Evolutionary conservation across 2,329 filamentous ascomycete genomes (phyloP).

Genomic region (Penicillium occitanis): DNA sequence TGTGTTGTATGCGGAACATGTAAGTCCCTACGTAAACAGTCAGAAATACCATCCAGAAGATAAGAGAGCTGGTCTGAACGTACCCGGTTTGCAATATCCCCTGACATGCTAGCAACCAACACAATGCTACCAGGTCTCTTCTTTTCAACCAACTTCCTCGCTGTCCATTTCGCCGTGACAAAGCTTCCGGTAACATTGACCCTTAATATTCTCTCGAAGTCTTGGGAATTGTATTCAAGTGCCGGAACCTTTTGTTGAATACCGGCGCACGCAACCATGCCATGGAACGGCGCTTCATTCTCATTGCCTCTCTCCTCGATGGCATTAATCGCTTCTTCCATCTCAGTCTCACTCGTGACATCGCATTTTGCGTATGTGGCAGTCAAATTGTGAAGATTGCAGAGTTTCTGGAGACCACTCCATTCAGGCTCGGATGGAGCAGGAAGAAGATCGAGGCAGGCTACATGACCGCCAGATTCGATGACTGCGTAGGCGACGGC

Average conservation of each 20-base stretch:
- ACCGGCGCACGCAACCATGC: conserved; percentile 70
- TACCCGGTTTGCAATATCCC: conserved; percentile 57
- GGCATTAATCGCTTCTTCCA: conserved; percentile 37
- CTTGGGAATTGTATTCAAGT: conserved; percentile 69
- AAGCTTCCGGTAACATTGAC: conserved; percentile 62
- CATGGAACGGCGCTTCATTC: conserved; percentile 36
- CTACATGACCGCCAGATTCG: conserved; percentile 53
- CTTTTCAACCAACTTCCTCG: conserved; percentile 62
- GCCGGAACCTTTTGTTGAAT: conserved; percentile 79
- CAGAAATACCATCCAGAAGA: background rate
- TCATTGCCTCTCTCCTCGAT: conserved; percentile 32
- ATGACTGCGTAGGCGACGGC: conserved; percentile 51
- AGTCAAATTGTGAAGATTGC: conserved; percentile 35
- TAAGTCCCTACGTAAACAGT: conserved; percentile 41
- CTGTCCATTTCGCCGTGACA: conserved; percentile 63
- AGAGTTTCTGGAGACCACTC: conserved; percentile 45
- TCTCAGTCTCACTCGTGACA: conserved; percentile 48
- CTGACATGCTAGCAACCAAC: conserved; percentile 64
- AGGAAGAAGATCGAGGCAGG: conserved; percentile 51
- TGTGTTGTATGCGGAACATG: conserved; percentile 51
- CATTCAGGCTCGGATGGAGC: conserved; percentile 39
- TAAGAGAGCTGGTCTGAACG: conserved; percentile 19
- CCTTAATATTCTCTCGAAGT: conserved; percentile 62
- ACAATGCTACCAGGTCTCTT: conserved; percentile 61
- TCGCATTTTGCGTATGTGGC: conserved; percentile 49